Evolutionary conservation across 2,329 filamentous ascomycete species (phyloP), one percentile per base, ranked within the genome.

Genomic region (Trichoderma atrobrunneum): DNA sequence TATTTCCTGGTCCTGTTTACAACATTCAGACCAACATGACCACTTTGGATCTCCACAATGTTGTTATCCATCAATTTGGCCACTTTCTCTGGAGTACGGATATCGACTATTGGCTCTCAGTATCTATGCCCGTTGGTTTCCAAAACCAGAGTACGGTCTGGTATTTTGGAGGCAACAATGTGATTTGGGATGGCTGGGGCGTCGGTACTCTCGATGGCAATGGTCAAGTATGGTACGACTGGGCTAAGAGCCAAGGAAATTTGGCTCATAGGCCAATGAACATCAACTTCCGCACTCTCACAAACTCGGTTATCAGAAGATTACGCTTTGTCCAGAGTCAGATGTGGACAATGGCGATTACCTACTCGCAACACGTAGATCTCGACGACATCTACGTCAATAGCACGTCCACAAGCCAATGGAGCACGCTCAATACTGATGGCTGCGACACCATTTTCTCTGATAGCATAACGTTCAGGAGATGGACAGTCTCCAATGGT

Each of bases 311-410:
- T 4, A 80, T 89, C 14, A 79, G 81, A 48, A 83, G 86, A 3
- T 72, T 89, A 18, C 81, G 81, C 3, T 89, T 88, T 73, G 78
- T 90, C 8, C 84, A 87, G 73, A 87, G 84, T 73, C 88, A 90
- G 79, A 90, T 90, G 88, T 90, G 88, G 84, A 86, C 86, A 0
- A 85, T 89, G 82, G 85, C 85, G 1, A 82, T 88, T 34, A 86
- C 85, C 11, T 79, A 85, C 76, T 85, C 85, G 3, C 73, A 83
- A 7, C 78, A 85, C 63, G 78, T 86, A 2, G 78, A 85, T 0
- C 79, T 89, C 7, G 81, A 86, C 64, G 82, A 86, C 72, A 87
- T 89, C 5, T 86, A 84, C 73, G 82, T 88, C 70, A 88, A 88
- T 78, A 88, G 83, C 76, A 85, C 83, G 0, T 81, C 80, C 0